Percentiles rank a stretch among this genome's conserved stretches.
phyloP scores from a whole-genome alignment of 352 stramenopile species.

The Pythium myriotylum region DNA sequence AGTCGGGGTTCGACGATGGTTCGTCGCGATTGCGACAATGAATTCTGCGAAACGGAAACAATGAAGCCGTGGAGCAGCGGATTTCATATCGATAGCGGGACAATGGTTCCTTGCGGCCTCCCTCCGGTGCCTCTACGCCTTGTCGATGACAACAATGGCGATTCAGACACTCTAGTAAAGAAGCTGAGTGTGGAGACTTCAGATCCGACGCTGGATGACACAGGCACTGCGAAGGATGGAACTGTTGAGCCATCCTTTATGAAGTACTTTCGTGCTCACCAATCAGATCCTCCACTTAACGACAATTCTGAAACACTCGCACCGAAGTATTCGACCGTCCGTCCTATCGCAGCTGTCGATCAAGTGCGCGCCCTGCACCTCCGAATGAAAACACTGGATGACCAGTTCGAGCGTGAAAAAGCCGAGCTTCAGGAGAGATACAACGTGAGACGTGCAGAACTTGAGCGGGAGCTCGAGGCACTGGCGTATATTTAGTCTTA shows the following conservation, averaged over 20 bases:
- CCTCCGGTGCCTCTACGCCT: constrained; percentile 20
- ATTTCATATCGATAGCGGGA: constrained; percentile 12
- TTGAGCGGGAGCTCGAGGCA: constrained; percentile 56
- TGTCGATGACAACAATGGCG: neutral
- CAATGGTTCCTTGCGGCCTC: constrained; percentile 38
- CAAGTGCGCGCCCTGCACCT: constrained; percentile 38
- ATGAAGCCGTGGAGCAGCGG: constrained; percentile 7
- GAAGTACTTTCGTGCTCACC: constrained; percentile 73
- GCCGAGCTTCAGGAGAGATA: constrained; percentile 42
- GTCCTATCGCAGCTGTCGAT: constrained; percentile 9
- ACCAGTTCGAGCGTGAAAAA: constrained; percentile 50
- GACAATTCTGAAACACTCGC: neutral
- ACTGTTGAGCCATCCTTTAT: constrained; percentile 75
- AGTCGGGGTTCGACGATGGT: constrained; percentile 52
- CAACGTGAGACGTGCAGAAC: constrained; percentile 43
- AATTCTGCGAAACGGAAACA: constrained; percentile 1
- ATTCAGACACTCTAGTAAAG: constrained; percentile 27
- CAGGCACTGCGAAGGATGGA: neutral
- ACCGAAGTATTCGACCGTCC: constrained; percentile 27
- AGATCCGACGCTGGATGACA: constrained; percentile 15
- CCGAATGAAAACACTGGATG: constrained; percentile 55
- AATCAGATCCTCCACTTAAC: constrained; percentile 25
- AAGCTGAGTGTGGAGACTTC: neutral
- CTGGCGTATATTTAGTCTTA: constrained; percentile 27
- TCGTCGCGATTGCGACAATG: neutral